Base-by-base conservation (phyloP, 2,329 filamentous ascomycete species). In the Chrysoporthe austroafricana region DNA sequence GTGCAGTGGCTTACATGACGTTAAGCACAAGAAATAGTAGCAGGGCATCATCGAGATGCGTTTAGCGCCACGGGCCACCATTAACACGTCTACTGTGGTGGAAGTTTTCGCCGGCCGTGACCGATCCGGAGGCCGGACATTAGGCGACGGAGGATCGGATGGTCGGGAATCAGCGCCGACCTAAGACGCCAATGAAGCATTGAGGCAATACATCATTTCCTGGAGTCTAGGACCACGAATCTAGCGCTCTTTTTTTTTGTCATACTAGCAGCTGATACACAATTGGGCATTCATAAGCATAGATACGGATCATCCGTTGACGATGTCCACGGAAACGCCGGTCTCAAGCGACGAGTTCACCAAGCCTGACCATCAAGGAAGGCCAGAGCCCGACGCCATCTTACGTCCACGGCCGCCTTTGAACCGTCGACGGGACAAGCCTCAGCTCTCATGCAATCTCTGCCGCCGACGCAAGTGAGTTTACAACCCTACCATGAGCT, bases 381-480 rank as follows among this genome's bases (percentile, higher is more conserved):
- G 32, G 36, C 14, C n/a, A 2, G 18, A 26, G 16, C 14, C 26
- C 14, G 54, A 58, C 32, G n/a, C 36, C 18, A n/a, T 8, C 34
- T 7, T 3, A 21, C 56, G 56, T 6, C 34, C 34, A 42, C 34
- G 56, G 36, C 56, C 56, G 16, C 56, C 34, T 42, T n/a, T 36
- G 13, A 58, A 74, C 6, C 73, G 76, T 16, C 56, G 56, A 58
- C 39, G 57, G 36, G 75, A 77, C 34, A 78, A 77, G 63, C 73
- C 73, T 7, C 74, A 76, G 65, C 68, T 78, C 1, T 76, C 74
- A n/a, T 78, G 76, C 64, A 73, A 73, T 61, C 61, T 71, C 50
- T 78, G 75, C 62, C 71, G 74, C 13, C 68, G 72, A 46, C 71
- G 75, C 60, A 77, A 77, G 76, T 77, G 71, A 70, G 74, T 66